Conservation (phyloP, 2,329 filamentous ascomycete species). For the Botryotinia globosa region DNA sequence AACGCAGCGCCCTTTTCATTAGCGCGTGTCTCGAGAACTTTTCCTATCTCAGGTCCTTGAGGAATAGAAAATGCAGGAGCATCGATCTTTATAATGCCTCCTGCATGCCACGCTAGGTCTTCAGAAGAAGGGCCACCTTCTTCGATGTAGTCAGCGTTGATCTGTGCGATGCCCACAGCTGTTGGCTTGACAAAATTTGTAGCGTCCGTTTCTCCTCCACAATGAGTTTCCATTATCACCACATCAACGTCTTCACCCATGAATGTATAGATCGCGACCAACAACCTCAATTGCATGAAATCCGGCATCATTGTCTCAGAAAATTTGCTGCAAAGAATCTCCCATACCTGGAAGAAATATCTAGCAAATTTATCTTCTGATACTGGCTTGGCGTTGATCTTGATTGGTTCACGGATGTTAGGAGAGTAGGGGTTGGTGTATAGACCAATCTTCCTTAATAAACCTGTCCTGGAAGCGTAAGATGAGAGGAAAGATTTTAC, state of each 20-base stretch:
- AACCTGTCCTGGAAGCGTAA: constrained; percentile 40
- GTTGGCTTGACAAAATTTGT: constrained; percentile 59
- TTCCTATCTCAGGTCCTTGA: constrained; percentile 47
- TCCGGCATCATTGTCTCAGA: constrained; percentile 49
- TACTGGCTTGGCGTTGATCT: constrained; percentile 55
- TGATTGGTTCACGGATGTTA: constrained; percentile 62
- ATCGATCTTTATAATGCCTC: constrained; percentile 63
- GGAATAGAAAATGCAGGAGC: constrained; percentile 56
- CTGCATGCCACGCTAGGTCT: constrained; percentile 70
- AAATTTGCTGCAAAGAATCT: constrained; percentile 34
- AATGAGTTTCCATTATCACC: constrained; percentile 62
- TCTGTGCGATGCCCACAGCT: constrained; percentile 57
- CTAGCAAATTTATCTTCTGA: constrained; percentile 54
- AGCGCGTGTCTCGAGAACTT: constrained; percentile 51
- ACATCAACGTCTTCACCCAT: constrained; percentile 58
- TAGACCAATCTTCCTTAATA: constrained; percentile 48
- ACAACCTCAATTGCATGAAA: constrained; percentile 58
- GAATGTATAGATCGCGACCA: constrained; percentile 64
- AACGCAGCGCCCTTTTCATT: constrained; percentile 46
- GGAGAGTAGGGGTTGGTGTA: constrained; percentile 67
- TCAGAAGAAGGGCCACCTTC: constrained; percentile 58
- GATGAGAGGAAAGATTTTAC: constrained; percentile 57
- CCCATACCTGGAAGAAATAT: constrained; percentile 22
- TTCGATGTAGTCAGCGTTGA: constrained; percentile 64
- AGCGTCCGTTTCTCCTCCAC: constrained; percentile 64